Conservation (phyloP, 257 asterid genomes). For the Capsicum rhomboideum region DNA sequence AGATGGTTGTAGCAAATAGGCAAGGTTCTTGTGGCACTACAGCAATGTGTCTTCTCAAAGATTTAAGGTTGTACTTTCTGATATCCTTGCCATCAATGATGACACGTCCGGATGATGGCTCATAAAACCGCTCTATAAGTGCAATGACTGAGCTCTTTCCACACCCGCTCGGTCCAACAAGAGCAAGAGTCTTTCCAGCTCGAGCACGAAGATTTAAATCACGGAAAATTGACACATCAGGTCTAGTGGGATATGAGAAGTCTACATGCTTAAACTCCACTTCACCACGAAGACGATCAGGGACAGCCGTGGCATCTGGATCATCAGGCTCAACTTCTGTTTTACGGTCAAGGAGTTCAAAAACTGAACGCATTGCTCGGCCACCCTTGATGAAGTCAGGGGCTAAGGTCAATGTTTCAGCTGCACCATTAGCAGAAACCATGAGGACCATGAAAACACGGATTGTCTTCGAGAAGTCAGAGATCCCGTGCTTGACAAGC, state of each 20-base stretch:
- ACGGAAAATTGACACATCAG: constrained; percentile 49
- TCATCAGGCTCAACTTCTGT: constrained; percentile 83
- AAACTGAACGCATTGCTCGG: constrained; percentile 80
- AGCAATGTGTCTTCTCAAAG: constrained; percentile 59
- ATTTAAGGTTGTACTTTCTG: constrained; percentile 60
- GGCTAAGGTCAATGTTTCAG: constrained; percentile 81
- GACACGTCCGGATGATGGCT: constrained; percentile 73
- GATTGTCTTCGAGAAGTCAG: constrained; percentile 81
- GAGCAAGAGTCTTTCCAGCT: constrained; percentile 79
- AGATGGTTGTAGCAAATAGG: constrained; percentile 64
- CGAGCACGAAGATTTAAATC: constrained; percentile 63
- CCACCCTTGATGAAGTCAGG: constrained; percentile 92
- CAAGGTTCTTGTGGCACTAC: constrained; percentile 81
- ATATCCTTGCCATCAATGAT: constrained; percentile 70
- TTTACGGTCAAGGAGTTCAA: constrained; percentile 71
- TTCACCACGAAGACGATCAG: constrained; percentile 63
- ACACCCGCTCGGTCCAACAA: constrained; percentile 82
- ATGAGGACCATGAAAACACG: constrained; percentile 94
- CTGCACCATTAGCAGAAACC: constrained; percentile 93
- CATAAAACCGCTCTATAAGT: constrained; percentile 63
- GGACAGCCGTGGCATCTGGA: constrained; percentile 26
- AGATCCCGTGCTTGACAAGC: constrained; percentile 84
- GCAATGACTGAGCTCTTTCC: constrained; percentile 73
- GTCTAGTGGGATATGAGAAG: constrained; percentile 71
- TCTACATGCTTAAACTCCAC: constrained; percentile 81